phyloP scores from a whole-genome alignment of 2,329 filamentous ascomycete species.

The Fusarium devonianum region DNA sequence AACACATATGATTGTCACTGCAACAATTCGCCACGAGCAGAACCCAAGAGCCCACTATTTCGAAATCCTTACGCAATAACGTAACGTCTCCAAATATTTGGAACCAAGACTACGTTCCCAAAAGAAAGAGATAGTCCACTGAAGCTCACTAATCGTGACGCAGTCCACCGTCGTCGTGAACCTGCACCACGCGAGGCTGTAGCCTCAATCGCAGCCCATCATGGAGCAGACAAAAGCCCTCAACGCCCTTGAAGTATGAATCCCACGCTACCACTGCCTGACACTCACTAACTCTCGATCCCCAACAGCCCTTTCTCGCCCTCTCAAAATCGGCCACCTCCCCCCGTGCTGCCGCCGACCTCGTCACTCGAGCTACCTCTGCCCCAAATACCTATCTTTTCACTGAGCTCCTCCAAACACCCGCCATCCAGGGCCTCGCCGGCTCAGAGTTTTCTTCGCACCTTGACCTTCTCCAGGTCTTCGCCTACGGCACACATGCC shows the following conservation, averaged over 20 bases:
- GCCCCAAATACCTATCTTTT: slow-evolving; percentile 91
- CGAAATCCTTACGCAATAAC: too few relatives aligned
- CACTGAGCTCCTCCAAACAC: slow-evolving; percentile 84
- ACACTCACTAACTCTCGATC: slow-evolving; percentile 23
- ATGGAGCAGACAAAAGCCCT: slow-evolving; percentile 80
- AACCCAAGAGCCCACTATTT: too few relatives aligned
- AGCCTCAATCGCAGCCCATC: slow-evolving; percentile 37
- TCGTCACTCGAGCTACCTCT: slow-evolving; percentile 89
- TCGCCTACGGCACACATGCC: slow-evolving; percentile 89
- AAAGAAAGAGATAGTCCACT: too few relatives aligned
- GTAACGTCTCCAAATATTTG: too few relatives aligned
- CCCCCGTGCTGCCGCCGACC: slow-evolving; percentile 82
- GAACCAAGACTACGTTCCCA: too few relatives aligned
- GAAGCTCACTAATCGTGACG: slow-evolving; percentile 14
- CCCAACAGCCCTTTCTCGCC: slow-evolving; percentile 82
- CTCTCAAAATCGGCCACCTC: slow-evolving; percentile 87
- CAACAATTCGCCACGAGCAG: slow-evolving; percentile 3
- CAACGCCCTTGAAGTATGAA: slow-evolving; percentile 66
- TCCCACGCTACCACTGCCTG: accelerated
- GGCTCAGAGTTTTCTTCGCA: slow-evolving; percentile 67
- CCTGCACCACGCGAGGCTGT: slow-evolving; percentile 29
- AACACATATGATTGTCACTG: slow-evolving; percentile 10
- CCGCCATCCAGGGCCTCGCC: slow-evolving; percentile 78
- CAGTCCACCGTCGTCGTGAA: slow-evolving; percentile 9
- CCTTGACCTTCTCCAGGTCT: slow-evolving; percentile 81